These are phyloP conservation scores for Suhomyces chickasaworum DNA, from an alignment of 1,139 yeast species.

Conservation along the genomic window DNA sequence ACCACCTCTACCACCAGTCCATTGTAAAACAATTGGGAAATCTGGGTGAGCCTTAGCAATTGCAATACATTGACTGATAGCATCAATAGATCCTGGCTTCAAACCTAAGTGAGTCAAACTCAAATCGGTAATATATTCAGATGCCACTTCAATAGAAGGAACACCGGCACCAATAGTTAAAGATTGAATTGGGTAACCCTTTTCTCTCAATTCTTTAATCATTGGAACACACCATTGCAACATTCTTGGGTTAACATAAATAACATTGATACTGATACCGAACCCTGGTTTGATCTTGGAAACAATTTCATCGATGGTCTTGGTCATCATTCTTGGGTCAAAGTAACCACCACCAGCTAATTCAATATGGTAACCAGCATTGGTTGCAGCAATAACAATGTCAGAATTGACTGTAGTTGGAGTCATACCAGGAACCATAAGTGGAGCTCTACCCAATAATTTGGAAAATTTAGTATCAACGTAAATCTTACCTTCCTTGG, in stretches of 20 bases:
- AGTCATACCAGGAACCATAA: conserved; percentile 99
- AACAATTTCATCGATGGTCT: conserved; percentile 74
- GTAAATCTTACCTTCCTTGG: conserved; percentile 66
- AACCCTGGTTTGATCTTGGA: conserved; percentile 73
- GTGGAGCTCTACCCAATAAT: conserved; percentile 91
- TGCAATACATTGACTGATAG: conserved; percentile 80
- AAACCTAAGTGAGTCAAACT: conserved; percentile 93
- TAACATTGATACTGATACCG: conserved; percentile 87
- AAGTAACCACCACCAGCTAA: conserved; percentile 99
- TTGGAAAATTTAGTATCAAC: conserved; percentile 95
- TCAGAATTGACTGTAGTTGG: conserved; percentile 96
- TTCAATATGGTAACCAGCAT: conserved; percentile 97
- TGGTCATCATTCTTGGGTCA: conserved; percentile 65
- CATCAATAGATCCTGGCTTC: conserved; percentile 97
- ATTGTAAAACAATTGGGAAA: conserved; percentile 95
- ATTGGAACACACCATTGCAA: conserved; percentile 98
- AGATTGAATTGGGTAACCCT: conserved; percentile 95
- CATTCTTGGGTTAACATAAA: conserved; percentile 96
- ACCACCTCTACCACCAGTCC: conserved; percentile 99
- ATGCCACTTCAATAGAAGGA: conserved; percentile 95
- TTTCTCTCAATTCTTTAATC: conserved; percentile 82
- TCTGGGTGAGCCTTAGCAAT: conserved; percentile 95
- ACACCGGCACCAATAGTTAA: conserved; percentile 99
- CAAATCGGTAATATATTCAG: conserved; percentile 90
- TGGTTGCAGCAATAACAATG: conserved; percentile 88